Base-by-base conservation (phyloP, 352 stramenopile genomes). In the Thalassiosira delicatula region DNA sequence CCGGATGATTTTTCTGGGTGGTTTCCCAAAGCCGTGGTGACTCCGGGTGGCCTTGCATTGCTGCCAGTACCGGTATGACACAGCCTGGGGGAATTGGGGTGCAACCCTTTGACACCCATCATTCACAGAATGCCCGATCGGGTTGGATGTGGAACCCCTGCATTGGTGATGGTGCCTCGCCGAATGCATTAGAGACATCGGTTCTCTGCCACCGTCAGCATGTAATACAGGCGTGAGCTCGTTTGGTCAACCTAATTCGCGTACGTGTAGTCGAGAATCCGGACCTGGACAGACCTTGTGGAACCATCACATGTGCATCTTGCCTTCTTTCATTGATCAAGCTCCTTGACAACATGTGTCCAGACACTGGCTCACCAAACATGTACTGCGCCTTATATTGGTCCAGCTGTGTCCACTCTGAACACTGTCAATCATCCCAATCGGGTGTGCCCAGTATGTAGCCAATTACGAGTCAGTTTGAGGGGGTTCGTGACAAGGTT, bases 1-100 rank as follows among this genome's bases (percentile, higher is more conserved):
- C n/a, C n/a, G n/a, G n/a, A n/a, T n/a, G n/a, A n/a, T n/a, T n/a
- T n/a, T n/a, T n/a, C n/a, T n/a, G n/a, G n/a, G n/a, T n/a, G n/a
- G n/a, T 56, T 29, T 74, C 70, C 83, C 83, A 89, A 11, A 87
- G 35, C 21, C 76, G 30, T 25, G 67, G 67, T 23, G 79, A 71
- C 79, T 88, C 72, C 29, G 75, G 76, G 29, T 88, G 70, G 11
- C 81, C 81, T 71, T 85, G 83, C 7, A 86, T 53, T 29, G 76
- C 76, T 0, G 59, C 25, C 1, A 67, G 40, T 0, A 84, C 51
- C 4, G 72, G 77, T 4, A 88, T 33, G 0, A 87, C 74, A 46
- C 63, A 37, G 1, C 33, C 61, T 29, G 40, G 5, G 21, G 63
- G 75, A 29, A 88, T 74, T 21, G 63, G 59, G 19, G 57, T 19